A percentile compares a stretch with the other conserved stretches of the same genome.
Conservation (phyloP, 768 basidiomycete genomes). For the Lactarius deliciosus region DNA sequence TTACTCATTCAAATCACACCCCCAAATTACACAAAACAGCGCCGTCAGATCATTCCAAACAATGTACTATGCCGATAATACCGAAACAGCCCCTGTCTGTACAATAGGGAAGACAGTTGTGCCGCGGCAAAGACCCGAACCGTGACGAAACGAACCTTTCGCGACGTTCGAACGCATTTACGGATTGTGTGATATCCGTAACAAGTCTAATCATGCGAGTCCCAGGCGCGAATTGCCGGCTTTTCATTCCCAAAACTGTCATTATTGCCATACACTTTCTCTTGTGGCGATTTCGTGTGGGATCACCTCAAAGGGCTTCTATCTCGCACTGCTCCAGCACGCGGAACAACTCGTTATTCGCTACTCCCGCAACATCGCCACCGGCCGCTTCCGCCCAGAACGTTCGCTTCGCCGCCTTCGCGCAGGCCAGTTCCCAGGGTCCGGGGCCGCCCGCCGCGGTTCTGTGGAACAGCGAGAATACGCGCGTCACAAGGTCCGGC, state of each 20-base stretch:
- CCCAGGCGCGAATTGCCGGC: not conserved
- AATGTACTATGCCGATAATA: not conserved
- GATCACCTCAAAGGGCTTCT: not conserved
- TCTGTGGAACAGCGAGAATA: conserved; percentile 51
- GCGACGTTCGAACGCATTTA: not conserved
- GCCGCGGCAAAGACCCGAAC: not conserved
- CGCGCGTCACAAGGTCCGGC: conserved; percentile 39
- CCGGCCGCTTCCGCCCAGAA: conserved; percentile 41
- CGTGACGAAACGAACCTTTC: not conserved
- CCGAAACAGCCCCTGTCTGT: not conserved
- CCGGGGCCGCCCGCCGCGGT: conserved; percentile 32
- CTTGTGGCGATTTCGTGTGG: not conserved
- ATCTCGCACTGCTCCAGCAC: conserved; percentile 47
- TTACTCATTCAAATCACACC: not conserved
- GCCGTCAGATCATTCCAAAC: not conserved
- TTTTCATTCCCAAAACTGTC: not conserved
- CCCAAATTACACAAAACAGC: not conserved
- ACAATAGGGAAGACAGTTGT: not conserved
- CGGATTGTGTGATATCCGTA: not conserved
- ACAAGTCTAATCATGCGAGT: not conserved
- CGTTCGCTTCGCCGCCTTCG: conserved; percentile 32
- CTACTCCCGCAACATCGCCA: conserved; percentile 33
- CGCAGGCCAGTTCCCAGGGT: conserved; percentile 33
- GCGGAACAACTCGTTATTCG: conserved; percentile 38
- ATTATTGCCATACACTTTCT: not conserved